Conservation (phyloP, 2,329 filamentous ascomycete species). For the Biscogniauxia marginata region DNA sequence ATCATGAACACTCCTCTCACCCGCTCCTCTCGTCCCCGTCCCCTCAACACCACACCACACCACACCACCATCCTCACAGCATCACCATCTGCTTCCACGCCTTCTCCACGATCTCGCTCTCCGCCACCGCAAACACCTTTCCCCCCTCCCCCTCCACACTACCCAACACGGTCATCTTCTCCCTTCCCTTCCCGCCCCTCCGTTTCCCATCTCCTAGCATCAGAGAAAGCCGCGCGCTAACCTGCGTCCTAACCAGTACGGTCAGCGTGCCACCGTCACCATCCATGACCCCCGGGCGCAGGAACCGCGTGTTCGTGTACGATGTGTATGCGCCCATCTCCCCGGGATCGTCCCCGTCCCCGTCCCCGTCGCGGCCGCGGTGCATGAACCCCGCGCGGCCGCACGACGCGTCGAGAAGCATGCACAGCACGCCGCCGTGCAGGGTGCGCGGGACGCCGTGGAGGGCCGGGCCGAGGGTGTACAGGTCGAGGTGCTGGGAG, state of each 20-base stretch:
- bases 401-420: not conserved
- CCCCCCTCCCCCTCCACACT: not conserved
- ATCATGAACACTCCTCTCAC: not conserved
- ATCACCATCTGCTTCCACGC: not conserved
- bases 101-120: slow-evolving; percentile 5
- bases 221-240: not conserved
- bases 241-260: slow-evolving; percentile 2
- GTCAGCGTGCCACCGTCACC: not conserved
- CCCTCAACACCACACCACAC: not conserved
- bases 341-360: no score
- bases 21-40: not conserved
- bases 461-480: slow-evolving; percentile 1
- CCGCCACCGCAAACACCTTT: slow-evolving; percentile 1
- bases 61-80: not conserved
- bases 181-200: not conserved
- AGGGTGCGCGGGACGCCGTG: not conserved
- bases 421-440: slow-evolving; percentile 2
- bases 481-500: slow-evolving; percentile 3
- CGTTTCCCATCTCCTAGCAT: not conserved
- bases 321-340: not conserved
- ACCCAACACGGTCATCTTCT: not conserved
- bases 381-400: slow-evolving; percentile 5
- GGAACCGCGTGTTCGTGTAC: slow-evolving; percentile 4
- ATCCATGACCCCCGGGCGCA: slow-evolving; percentile 1
- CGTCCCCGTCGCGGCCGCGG: not conserved